A percentile compares a stretch with the other conserved stretches of the same genome.
Conservation (phyloP, 2,329 filamentous ascomycete species). For the Orbilia ellipsospora region DNA sequence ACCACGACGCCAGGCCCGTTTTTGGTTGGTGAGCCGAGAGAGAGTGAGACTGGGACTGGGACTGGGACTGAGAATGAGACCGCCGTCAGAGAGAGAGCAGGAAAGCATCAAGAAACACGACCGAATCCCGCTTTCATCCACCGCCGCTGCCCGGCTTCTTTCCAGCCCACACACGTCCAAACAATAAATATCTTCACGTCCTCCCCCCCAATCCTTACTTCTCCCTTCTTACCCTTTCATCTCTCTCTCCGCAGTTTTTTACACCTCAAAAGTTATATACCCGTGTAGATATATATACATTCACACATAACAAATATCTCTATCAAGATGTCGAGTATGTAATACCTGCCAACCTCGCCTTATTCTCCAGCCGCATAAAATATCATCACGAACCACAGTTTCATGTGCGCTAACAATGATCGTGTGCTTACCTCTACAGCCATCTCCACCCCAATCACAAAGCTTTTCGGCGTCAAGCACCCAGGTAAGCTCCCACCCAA, state of each 20-base stretch:
- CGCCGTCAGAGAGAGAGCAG: not conserved
- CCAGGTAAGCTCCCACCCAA: constrained; percentile 64
- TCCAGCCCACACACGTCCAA: not conserved
- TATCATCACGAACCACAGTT: not conserved
- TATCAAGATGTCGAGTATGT: constrained; percentile 49
- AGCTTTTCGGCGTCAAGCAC: constrained; percentile 98
- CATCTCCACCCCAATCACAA: constrained; percentile 89
- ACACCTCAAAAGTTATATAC: constrained; percentile 11
- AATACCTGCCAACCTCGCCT: not conserved
- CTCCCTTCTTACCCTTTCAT: constrained; percentile 21
- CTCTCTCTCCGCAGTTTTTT: not conserved
- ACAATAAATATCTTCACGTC: constrained; percentile 43
- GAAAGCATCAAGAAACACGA: constrained; percentile 10
- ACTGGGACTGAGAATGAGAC: not conserved
- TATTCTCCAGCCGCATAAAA: not conserved
- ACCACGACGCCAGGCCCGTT: not conserved
- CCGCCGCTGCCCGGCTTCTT: constrained; percentile 5
- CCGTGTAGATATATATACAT: not conserved
- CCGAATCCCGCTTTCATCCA: constrained; percentile 53
- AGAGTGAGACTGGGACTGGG: not conserved
- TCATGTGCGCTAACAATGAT: constrained; percentile 4
- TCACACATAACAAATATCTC: constrained; percentile 13
- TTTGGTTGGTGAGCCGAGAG: constrained; percentile 32
- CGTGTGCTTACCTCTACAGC: constrained; percentile 36
- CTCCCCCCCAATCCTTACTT: not conserved